Evolutionary conservation across 495 filamentous ascomycete genomes (phyloP).

Genomic region (Clohesyomyces aquaticus): DNA sequence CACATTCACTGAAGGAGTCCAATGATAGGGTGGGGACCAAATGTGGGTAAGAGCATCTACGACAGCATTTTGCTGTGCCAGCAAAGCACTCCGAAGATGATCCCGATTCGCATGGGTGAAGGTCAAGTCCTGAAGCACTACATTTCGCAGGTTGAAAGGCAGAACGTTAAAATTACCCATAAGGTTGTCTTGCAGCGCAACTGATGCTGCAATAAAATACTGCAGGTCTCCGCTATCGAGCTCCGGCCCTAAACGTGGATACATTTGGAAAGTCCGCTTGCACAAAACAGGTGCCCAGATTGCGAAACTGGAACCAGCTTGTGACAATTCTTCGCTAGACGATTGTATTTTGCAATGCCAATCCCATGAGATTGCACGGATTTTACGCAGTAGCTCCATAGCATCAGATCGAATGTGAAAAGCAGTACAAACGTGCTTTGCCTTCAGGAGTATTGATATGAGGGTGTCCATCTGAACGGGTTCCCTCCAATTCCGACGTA

Average conservation of each 20-base stretch:
- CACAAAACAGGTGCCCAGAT: slow-evolving; percentile 58
- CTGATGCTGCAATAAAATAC: slow-evolving; percentile 47
- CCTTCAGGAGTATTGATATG: slow-evolving; percentile 49
- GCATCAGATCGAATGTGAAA: slow-evolving; percentile 36
- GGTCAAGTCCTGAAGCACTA: slow-evolving; percentile 56
- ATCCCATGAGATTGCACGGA: slow-evolving; percentile 30
- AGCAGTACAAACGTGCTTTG: slow-evolving; percentile 35
- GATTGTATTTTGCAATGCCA: slow-evolving; percentile 50
- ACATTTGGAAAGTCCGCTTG: slow-evolving; percentile 52
- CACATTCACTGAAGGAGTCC: slow-evolving; percentile 5
- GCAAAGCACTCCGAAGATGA: slow-evolving; percentile 39
- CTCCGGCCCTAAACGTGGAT: slow-evolving; percentile 11
- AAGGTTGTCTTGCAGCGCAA: slow-evolving; percentile 52
- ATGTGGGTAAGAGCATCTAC: slow-evolving; percentile 14
- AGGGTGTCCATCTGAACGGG: slow-evolving; percentile 54
- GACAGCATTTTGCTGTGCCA: background rate
- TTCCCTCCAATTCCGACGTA: slow-evolving; percentile 60
- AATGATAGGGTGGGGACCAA: slow-evolving; percentile 38
- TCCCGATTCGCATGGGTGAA: slow-evolving; percentile 48
- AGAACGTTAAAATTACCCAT: slow-evolving; percentile 43
- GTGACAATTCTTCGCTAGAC: slow-evolving; percentile 8
- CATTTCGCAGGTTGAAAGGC: slow-evolving; percentile 41
- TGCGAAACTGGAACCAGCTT: slow-evolving; percentile 48
- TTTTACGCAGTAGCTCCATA: slow-evolving; percentile 37
- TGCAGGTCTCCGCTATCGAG: slow-evolving; percentile 27